Percentiles rank a stretch among this genome's conserved stretches.
Conservation (phyloP, 2,329 filamentous ascomycete genomes). For the Pseudogymnoascus sp. region DNA sequence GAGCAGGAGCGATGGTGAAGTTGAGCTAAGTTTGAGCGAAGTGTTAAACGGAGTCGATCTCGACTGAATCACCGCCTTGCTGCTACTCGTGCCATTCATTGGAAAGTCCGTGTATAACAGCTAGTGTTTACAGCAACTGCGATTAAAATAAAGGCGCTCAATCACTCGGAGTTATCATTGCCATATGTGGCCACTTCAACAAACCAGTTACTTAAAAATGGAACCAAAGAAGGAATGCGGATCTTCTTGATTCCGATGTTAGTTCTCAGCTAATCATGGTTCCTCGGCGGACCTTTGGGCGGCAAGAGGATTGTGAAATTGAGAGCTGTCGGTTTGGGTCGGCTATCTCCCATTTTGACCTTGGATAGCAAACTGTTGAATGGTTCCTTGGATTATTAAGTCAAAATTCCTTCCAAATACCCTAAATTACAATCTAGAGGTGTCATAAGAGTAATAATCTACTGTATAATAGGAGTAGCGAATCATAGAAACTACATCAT, state of each 20-base stretch:
- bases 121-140: neutral
- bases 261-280: neutral
- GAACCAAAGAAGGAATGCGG: neutral
- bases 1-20: slow-evolving; percentile 23
- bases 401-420: neutral
- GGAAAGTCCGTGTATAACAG: neutral
- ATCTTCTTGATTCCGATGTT: neutral
- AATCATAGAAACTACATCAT: neutral
- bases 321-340: too few species aligned
- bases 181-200: neutral
- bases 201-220: neutral
- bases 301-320: neutral
- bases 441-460: neutral
- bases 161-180: neutral
- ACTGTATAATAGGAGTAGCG: neutral
- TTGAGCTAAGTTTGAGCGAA: slow-evolving; percentile 22
- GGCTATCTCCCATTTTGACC: neutral
- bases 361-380: neutral
- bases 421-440: neutral
- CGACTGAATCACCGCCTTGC: slow-evolving; percentile 19
- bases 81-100: neutral
- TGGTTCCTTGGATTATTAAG: neutral
- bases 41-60: slow-evolving; percentile 26
- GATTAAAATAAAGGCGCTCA: neutral
- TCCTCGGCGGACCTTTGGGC: neutral